Conservation (phyloP, 1,284 basidiomycete genomes). For the Naganishia albida region DNA sequence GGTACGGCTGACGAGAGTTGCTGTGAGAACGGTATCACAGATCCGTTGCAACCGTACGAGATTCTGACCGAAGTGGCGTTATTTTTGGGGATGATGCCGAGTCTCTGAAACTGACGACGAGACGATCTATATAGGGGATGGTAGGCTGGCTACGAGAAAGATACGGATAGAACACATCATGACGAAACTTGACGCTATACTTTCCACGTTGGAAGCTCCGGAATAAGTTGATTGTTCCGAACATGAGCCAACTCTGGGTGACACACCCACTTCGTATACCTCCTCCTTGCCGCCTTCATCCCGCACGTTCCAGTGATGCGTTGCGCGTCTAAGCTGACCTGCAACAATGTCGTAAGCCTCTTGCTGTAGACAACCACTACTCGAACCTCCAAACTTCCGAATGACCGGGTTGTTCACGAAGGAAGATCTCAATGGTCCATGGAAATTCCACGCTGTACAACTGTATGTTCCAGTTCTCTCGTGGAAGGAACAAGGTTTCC, state of each 20-base stretch:
- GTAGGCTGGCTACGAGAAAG: background rate
- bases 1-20: background rate
- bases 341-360: too few species aligned
- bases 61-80: background rate
- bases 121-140: background rate
- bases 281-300: too few species aligned
- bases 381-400: too few species aligned
- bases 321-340: too few species aligned
- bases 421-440: too few species aligned
- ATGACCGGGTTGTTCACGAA: too few species aligned
- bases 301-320: too few species aligned
- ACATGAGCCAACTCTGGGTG: slow-evolving; percentile 7
- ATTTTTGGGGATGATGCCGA: background rate
- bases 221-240: background rate
- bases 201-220: slow-evolving; percentile 22
- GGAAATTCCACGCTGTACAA: too few species aligned
- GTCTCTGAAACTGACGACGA: background rate
- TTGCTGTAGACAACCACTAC: too few species aligned
- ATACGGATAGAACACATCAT: background rate
- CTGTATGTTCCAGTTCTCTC: too few species aligned
- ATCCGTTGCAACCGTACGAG: background rate
- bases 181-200: background rate
- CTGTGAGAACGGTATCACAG: background rate
- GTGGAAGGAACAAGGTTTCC: too few species aligned
- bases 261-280: too few species aligned